A percentile compares a stretch with the other conserved stretches of the same genome.
Conservation (phyloP, 768 basidiomycete genomes). For the Russula sp. region DNA sequence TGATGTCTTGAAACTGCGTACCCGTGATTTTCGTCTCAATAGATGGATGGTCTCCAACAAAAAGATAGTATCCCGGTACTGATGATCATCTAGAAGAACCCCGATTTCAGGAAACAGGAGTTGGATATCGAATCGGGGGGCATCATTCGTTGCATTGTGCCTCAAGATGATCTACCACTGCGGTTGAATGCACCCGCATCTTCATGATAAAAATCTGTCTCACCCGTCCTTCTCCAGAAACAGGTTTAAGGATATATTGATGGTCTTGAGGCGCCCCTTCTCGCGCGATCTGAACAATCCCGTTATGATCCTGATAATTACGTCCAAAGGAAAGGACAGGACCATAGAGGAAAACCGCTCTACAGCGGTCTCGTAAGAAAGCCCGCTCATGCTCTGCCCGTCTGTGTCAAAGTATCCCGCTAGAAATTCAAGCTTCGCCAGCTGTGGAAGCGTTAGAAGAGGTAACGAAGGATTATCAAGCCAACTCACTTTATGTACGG, state of each 20-base stretch:
- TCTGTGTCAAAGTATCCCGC: constrained; percentile 97
- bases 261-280: constrained; percentile 50
- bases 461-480: not conserved
- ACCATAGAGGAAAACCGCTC: constrained; percentile 74
- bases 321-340: not conserved
- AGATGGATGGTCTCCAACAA: constrained; percentile 96
- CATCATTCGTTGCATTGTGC: constrained; percentile 63
- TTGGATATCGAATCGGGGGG: constrained; percentile 82
- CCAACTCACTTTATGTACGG: constrained; percentile 77
- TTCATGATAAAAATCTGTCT: constrained; percentile 27
- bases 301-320: not conserved
- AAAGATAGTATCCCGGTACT: constrained; percentile 90
- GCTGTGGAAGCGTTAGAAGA: constrained; percentile 36
- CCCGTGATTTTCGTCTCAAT: constrained; percentile 79
- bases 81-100: constrained; percentile 84
- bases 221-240: constrained; percentile 90
- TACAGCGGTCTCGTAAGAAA: constrained; percentile 57
- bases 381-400: constrained; percentile 67
- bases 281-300: constrained; percentile 42
- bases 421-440: constrained; percentile 80
- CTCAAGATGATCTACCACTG: constrained; percentile 69
- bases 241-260: constrained; percentile 93
- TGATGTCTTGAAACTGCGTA: constrained; percentile 29
- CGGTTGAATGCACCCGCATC: not conserved
- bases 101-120: constrained; percentile 91